These are phyloP conservation scores for Mycena galericulata DNA, from an alignment of 768 basidiomycete genomes.

Conservation along the genomic window DNA sequence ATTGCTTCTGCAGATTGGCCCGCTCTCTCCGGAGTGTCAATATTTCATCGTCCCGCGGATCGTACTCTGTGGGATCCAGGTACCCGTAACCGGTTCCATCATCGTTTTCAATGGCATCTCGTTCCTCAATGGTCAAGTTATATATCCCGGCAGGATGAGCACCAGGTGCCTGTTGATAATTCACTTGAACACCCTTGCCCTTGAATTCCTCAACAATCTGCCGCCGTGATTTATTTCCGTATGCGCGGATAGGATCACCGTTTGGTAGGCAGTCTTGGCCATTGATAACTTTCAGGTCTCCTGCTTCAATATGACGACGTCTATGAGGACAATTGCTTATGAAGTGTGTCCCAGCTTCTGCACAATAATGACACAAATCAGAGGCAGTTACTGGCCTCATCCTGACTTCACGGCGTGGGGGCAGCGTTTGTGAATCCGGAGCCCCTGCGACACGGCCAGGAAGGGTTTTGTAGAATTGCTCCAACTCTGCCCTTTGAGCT, in stretches of 20 bases:
- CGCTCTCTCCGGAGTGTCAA: not conserved
- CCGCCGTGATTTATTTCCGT: not conserved
- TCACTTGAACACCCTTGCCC: not conserved
- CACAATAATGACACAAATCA: conserved; percentile 4
- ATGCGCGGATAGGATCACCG: not conserved
- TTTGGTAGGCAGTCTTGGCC: not conserved
- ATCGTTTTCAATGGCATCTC: not conserved
- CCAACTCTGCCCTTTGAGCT: not conserved
- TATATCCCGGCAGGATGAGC: not conserved
- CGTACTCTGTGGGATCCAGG: not conserved
- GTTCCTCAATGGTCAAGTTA: not conserved
- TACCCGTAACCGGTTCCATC: not conserved
- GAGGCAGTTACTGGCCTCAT: not conserved
- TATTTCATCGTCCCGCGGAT: conserved; percentile 16
- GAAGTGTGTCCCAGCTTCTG: not conserved
- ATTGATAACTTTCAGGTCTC: not conserved
- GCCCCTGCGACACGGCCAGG: not conserved
- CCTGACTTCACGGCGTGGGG: not conserved
- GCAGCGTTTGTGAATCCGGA: not conserved
- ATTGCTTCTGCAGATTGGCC: not conserved
- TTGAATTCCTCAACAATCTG: conserved; percentile 1
- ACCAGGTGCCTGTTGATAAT: not conserved
- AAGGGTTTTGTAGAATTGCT: conserved; percentile 7
- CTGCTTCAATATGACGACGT: not conserved
- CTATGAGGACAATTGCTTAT: not conserved